These are phyloP conservation scores for Silene coronaria DNA, from an alignment of 179 eudicot genomes.

Conservation along the genomic window DNA sequence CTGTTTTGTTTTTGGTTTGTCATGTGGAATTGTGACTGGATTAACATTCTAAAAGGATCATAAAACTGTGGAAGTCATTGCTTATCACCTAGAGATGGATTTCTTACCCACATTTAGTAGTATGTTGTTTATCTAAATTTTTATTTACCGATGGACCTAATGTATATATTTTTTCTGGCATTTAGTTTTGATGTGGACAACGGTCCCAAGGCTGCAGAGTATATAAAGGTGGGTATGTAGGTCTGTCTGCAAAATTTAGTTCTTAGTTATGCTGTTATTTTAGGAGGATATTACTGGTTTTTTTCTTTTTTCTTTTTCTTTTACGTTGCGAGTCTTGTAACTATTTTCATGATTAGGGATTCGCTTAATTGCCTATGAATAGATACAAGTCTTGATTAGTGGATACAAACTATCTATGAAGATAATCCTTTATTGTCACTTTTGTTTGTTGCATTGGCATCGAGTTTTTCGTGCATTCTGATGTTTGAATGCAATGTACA, in stretches of 20 bases:
- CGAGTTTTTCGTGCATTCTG: neutral
- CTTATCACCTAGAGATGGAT: neutral
- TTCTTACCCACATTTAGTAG: neutral
- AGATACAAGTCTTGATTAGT: too few relatives aligned
- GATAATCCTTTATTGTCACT: neutral
- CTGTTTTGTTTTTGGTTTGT: neutral
- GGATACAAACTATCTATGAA: neutral
- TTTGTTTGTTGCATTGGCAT: neutral
- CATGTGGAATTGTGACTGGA: neutral
- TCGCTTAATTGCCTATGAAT: too few relatives aligned
- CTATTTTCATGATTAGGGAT: neutral
- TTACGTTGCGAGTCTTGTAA: too few relatives aligned
- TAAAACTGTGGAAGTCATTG: neutral
- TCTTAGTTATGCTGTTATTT: neutral
- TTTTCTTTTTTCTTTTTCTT: too few relatives aligned
- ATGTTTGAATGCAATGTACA: neutral
- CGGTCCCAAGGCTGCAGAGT: constrained; percentile 96
- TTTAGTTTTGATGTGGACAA: constrained; percentile 85
- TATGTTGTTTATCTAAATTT: neutral
- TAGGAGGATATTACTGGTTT: neutral
- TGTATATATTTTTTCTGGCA: neutral
- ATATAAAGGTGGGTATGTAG: constrained; percentile 56
- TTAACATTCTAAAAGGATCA: neutral
- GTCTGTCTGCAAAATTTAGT: neutral
- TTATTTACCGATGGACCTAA: constrained; percentile 8